Conservation (phyloP, 169 alveolate genomes). For the Amoebophrya sp. region DNA sequence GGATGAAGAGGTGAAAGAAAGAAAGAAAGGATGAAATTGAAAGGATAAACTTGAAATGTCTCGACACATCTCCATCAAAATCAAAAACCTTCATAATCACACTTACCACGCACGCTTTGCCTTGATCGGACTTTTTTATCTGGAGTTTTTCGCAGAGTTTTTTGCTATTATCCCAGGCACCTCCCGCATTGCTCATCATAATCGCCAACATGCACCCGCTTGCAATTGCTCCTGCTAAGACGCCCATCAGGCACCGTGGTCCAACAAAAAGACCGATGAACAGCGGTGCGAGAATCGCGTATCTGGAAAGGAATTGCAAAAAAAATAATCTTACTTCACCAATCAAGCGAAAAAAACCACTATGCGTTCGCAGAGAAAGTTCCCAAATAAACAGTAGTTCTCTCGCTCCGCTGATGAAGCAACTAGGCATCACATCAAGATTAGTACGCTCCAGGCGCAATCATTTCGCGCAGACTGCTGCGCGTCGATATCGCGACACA, state of each 20-base stretch:
- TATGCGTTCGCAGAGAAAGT: too few species aligned
- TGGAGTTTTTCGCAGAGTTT: conserved; percentile 56
- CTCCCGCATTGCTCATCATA: conserved; percentile 63
- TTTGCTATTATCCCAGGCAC: conserved; percentile 73
- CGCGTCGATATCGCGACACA: conserved; percentile 64
- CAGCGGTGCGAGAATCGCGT: conserved; percentile 57
- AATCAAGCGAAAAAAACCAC: too few species aligned
- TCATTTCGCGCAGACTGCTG: conserved; percentile 61
- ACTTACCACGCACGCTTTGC: conserved; percentile 56
- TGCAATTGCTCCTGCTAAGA: conserved; percentile 69
- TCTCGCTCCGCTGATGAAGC: too few species aligned
- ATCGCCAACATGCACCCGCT: conserved; percentile 65
- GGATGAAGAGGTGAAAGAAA: too few species aligned
- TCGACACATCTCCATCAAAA: too few species aligned
- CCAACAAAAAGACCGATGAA: conserved; percentile 62
- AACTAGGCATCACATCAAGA: too few species aligned
- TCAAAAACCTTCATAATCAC: too few species aligned
- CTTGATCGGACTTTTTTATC: background rate
- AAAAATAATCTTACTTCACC: too few species aligned
- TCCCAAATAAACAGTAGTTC: too few species aligned
- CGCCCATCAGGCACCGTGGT: conserved; percentile 67
- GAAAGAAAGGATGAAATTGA: background rate
- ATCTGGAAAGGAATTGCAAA: too few species aligned
- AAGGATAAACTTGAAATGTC: too few species aligned
- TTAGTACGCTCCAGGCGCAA: conserved; percentile 55